A percentile compares a stretch with the other conserved stretches of the same genome.
phyloP scores from a whole-genome alignment of 2,329 filamentous ascomycete species.

The Zalaria obscura region DNA sequence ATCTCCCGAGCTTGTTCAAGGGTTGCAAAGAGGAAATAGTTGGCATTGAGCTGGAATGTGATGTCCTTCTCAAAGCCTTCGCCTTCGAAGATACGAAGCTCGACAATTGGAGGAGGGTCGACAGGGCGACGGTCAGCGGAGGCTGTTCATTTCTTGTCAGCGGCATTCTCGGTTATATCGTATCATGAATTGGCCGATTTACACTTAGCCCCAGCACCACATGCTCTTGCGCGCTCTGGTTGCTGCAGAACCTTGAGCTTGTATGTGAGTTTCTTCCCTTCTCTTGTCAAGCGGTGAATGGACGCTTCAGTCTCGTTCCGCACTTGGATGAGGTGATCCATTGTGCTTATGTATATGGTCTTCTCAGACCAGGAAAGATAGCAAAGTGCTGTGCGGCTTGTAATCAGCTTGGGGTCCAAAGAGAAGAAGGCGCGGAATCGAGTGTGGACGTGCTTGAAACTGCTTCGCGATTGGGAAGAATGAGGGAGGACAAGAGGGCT shows the following conservation, averaged over 20 bases:
- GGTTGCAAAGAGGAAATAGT: conserved; percentile 93
- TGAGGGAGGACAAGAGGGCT: too few relatives aligned
- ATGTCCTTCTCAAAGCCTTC: conserved; percentile 34
- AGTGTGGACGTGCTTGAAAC: too few relatives aligned
- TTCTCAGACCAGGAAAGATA: background rate
- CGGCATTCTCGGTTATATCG: background rate
- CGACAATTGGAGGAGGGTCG: conserved; percentile 86
- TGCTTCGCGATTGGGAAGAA: too few relatives aligned
- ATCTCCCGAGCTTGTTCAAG: conserved; percentile 75
- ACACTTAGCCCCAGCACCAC: conserved; percentile 93
- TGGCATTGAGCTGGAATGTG: conserved; percentile 87
- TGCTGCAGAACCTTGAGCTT: conserved; percentile 79
- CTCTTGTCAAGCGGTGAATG: conserved; percentile 49
- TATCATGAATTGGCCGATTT: conserved; percentile 20
- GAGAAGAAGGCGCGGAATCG: too few relatives aligned
- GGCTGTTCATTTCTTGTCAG: conserved; percentile 32
- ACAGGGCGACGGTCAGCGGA: conserved; percentile 83
- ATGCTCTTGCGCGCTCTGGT: conserved; percentile 84
- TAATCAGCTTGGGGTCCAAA: too few relatives aligned
- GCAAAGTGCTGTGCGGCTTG: background rate
- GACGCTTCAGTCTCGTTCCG: conserved; percentile 42
- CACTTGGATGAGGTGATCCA: conserved; percentile 30
- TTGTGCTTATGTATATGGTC: conserved; percentile 2
- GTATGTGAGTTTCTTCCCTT: conserved; percentile 69
- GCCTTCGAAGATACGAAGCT: conserved; percentile 73